Conservation (phyloP, 805 yeast genomes). For the Wickerhamomyces hampshirensis region DNA sequence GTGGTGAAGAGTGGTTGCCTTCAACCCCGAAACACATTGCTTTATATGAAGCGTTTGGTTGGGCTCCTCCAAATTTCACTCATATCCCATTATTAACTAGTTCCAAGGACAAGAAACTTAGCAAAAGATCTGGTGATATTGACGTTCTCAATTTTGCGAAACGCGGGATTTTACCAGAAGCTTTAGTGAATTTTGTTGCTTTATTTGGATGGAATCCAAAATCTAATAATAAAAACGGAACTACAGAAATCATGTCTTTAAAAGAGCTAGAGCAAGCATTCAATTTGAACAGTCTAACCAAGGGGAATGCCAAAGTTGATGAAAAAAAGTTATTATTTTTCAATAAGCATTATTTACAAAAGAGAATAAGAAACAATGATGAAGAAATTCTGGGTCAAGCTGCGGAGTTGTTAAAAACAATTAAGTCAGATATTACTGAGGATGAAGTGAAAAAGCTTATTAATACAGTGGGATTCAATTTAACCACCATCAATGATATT, state of each 20-base stretch:
- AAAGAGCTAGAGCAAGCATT: constrained; percentile 52
- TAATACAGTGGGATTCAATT: constrained; percentile 38
- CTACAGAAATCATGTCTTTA: constrained; percentile 49
- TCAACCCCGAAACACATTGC: constrained; percentile 95
- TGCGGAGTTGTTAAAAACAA: constrained; percentile 14
- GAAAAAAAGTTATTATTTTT: constrained; percentile 68
- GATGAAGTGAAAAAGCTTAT: constrained; percentile 39
- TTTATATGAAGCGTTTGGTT: constrained; percentile 77
- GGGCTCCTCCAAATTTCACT: constrained; percentile 77
- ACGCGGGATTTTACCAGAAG: constrained; percentile 77
- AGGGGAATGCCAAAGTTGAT: constrained; percentile 91
- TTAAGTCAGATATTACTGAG: constrained; percentile 16
- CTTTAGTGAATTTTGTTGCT: constrained; percentile 80
- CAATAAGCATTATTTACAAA: constrained; percentile 63
- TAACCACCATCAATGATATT: constrained; percentile 53
- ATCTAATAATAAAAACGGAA: constrained; percentile 41
- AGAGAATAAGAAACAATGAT: constrained; percentile 36
- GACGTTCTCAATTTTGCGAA: constrained; percentile 57
- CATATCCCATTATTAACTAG: constrained; percentile 89
- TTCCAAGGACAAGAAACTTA: constrained; percentile 65
- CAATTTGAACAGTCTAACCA: constrained; percentile 69
- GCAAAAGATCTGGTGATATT: constrained; percentile 81
- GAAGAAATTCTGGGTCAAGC: constrained; percentile 33
- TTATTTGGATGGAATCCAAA: constrained; percentile 95
- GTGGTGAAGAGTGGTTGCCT: constrained; percentile 98